Evolutionary conservation across 2,329 filamentous ascomycete species (phyloP).

Genomic region (Colletotrichum cereale): DNA sequence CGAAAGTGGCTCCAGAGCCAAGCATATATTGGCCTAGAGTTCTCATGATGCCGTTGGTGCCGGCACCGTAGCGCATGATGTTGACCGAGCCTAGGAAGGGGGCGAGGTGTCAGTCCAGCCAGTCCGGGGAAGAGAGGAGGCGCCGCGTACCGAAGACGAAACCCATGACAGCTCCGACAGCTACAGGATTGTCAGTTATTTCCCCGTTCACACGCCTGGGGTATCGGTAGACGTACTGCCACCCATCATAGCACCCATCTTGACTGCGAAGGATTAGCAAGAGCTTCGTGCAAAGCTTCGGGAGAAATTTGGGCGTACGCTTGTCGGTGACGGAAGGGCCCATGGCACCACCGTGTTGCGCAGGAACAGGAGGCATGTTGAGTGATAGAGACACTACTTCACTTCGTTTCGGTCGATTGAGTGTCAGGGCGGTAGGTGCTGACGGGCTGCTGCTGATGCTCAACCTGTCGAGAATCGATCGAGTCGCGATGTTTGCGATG

Average conservation of each 20-base stretch:
- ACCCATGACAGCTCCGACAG: slow-evolving; percentile 94
- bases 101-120: slow-evolving; percentile 3
- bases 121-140: slow-evolving; percentile 10
- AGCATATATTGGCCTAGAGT: slow-evolving; percentile 98
- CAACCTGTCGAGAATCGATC: neutral
- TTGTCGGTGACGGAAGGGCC: slow-evolving; percentile 68
- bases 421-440: neutral
- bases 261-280: slow-evolving; percentile 70
- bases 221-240: slow-evolving; percentile 77
- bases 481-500: slow-evolving; percentile 20
- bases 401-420: neutral
- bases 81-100: slow-evolving; percentile 80
- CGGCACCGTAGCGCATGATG: slow-evolving; percentile 95
- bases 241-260: slow-evolving; percentile 99
- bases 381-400: no score
- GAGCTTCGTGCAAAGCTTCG: neutral
- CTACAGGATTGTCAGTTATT: slow-evolving; percentile 63
- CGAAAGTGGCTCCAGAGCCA: slow-evolving; percentile 94
- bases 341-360: slow-evolving; percentile 52
- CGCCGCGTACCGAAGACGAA: slow-evolving; percentile 87
- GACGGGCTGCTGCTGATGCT: slow-evolving; percentile 19
- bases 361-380: slow-evolving; percentile 57
- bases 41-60: slow-evolving; percentile 92
- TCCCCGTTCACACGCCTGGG: neutral
- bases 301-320: slow-evolving; percentile 53